Evolutionary conservation across 208 protist species (phyloP).

Genomic region (Blechomonas ayalai): DNA sequence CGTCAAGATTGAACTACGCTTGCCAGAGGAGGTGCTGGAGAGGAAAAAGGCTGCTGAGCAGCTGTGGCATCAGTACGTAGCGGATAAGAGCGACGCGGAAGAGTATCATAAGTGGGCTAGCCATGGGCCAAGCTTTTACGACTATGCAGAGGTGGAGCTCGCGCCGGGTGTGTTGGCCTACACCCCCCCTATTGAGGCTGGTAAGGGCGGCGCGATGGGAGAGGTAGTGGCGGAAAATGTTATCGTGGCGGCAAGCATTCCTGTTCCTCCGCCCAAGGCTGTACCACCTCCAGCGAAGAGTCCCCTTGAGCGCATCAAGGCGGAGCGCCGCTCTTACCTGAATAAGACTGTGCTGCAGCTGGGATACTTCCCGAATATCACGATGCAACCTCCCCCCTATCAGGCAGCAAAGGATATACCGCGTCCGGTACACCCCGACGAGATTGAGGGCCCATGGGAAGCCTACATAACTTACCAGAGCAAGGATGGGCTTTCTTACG

Average conservation of each 20-base stretch:
- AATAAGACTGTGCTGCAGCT: constrained; percentile 69
- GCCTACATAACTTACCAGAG: constrained; percentile 72
- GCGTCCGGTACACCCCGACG: constrained; percentile 81
- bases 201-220: background rate
- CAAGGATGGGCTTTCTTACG: constrained; percentile 59
- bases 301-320: constrained; percentile 71
- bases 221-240: background rate
- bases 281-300: constrained; percentile 32
- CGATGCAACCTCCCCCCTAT: constrained; percentile 29
- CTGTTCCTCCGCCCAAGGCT: constrained; percentile 56
- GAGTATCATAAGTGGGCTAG: constrained; percentile 74
- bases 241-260: constrained; percentile 44
- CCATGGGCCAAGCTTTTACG: constrained; percentile 41
- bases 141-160: constrained; percentile 67
- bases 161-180: constrained; percentile 64
- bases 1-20: constrained; percentile 44
- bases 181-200: no score
- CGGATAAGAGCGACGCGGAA: constrained; percentile 52
- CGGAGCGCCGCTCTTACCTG: constrained; percentile 46
- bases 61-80: constrained; percentile 68
- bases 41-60: constrained; percentile 75
- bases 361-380: constrained; percentile 82
- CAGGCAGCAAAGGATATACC: constrained; percentile 32
- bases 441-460: constrained; percentile 87
- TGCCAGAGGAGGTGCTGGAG: constrained; percentile 56